These are phyloP conservation scores for Exophiala mesophila DNA, from an alignment of 2,329 filamentous ascomycete genomes.

Conservation along the genomic window DNA sequence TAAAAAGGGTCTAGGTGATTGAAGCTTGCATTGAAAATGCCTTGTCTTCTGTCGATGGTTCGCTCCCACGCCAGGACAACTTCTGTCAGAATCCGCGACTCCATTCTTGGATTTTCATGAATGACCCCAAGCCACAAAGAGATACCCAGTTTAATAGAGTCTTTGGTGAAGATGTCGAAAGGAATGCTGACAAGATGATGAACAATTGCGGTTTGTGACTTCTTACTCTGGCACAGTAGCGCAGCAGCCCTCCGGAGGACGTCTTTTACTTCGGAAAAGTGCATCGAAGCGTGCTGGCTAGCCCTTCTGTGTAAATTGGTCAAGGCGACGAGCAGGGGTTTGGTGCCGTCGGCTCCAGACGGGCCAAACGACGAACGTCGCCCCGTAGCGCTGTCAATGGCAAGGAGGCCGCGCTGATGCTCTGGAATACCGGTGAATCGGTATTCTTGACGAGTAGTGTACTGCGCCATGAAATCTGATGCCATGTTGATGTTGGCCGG, in stretches of 20 bases:
- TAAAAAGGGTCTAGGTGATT: constrained; percentile 83
- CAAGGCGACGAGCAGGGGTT: constrained; percentile 55
- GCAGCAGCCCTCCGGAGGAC: constrained; percentile 80
- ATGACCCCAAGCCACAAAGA: constrained; percentile 96
- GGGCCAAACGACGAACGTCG: constrained; percentile 14
- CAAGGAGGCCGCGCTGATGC: constrained; percentile 38
- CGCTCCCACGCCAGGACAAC: constrained; percentile 88
- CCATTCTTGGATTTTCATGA: constrained; percentile 87
- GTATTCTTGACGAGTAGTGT: constrained; percentile 94
- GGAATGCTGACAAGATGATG: constrained; percentile 89
- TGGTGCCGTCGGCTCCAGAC: constrained; percentile 29
- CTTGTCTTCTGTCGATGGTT: constrained; percentile 69
- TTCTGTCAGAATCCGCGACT: constrained; percentile 77
- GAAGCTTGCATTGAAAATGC: constrained; percentile 72
- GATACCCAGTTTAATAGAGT: constrained; percentile 90
- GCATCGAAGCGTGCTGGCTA: constrained; percentile 62
- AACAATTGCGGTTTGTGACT: constrained; percentile 71
- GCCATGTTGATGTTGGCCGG: constrained; percentile 74
- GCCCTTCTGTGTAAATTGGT: constrained; percentile 69
- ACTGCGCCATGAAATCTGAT: constrained; percentile 94
- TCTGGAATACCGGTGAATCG: constrained; percentile 75
- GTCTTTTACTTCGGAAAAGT: constrained; percentile 70
- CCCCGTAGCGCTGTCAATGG: constrained; percentile 14
- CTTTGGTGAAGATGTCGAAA: constrained; percentile 87
- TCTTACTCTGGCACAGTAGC: constrained; percentile 71